Percentiles rank a stretch among this genome's conserved stretches.
These are phyloP conservation scores for Cutaneotrichosporon sp. DNA, from an alignment of 1,284 basidiomycete species.

Conservation along the genomic window DNA sequence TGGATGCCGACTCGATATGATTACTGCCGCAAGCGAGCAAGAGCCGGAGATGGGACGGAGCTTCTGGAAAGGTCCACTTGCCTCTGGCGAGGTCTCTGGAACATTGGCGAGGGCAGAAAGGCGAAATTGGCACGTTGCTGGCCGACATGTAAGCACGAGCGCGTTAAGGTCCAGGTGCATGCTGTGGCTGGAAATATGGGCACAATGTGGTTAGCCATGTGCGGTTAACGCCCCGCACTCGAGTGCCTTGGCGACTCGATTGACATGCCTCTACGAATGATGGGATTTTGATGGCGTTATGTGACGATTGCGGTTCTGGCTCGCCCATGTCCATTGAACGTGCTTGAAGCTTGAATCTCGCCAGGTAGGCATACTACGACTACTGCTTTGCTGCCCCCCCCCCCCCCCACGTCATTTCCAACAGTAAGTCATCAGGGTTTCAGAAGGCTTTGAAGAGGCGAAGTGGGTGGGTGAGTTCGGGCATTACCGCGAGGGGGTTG, in stretches of 20 bases:
- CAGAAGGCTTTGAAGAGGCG: background rate
- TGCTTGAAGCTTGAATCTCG: background rate
- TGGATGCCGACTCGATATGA: no score
- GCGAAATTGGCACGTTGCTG: no score
- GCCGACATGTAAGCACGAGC: no score
- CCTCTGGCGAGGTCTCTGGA: no score
- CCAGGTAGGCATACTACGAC: background rate
- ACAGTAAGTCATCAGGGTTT: background rate
- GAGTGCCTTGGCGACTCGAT: background rate
- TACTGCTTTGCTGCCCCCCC: background rate
- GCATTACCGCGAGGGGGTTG: background rate
- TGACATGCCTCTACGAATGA: constrained; percentile 3
- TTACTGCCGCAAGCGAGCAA: no score
- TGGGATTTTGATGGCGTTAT: constrained; percentile 1
- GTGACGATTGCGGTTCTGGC: background rate
- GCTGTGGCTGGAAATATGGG: no score
- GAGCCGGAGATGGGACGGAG: no score
- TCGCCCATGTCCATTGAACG: background rate
- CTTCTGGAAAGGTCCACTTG: no score
- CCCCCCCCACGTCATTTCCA: background rate
- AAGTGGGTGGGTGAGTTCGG: background rate
- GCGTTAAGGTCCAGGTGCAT: no score
- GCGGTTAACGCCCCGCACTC: no score
- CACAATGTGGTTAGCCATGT: no score
- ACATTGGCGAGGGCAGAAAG: no score